Base-by-base conservation (phyloP, 2,329 filamentous ascomycete genomes). In the Dactylellina drechsleri region DNA sequence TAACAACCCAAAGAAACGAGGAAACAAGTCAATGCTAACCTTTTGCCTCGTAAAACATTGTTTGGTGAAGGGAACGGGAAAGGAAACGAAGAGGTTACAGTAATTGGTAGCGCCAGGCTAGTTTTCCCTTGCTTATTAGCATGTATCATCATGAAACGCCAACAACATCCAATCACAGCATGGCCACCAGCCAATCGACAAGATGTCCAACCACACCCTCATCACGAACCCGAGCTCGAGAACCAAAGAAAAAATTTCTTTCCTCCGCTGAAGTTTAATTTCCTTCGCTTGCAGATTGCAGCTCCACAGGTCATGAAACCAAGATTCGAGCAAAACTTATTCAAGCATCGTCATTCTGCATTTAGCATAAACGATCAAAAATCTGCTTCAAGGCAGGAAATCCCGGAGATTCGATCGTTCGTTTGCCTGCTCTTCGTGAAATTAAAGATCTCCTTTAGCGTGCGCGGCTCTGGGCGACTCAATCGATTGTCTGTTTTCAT, bases 101-200 rank as follows among this genome's bases (percentile, higher is more conserved):
- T 36, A 36, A 36, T 36, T 36, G 28, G 47, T 56, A 56, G 54
- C 54, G 54, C 54, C 40, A 45, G 36, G 16, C 54, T 20, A 20
- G 54, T 43, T 57, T 58, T 58, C 56, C 45, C 53, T 66, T 56
- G 56, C 61, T 65, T 60, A 73, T 73, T 73, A 66, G 26, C 54
- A 60, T 60, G 68, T 73, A 66, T 66, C 61, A 73, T 54, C 43
- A 56, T 73, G 68, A 73, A 73, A 73, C 68, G 68, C 68, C 50
- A 36, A 28, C 68, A 61, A 31, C 68, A 73, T 43, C 68, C 68
- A 73, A 73, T 73, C 68, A 60, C 41, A 61, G 56, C 28, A 49
- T 40, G 41, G 40, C 43, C 26, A 15, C 43, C 43, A 8, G 1
- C 43, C 13, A 18, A 18, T n/a, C 43, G 26, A 31, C 23, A 23